Evolutionary conservation across 768 basidiomycete species (phyloP), one percentile per base, ranked within the genome.

Genomic region (Lactifluus hygrophoroides): DNA sequence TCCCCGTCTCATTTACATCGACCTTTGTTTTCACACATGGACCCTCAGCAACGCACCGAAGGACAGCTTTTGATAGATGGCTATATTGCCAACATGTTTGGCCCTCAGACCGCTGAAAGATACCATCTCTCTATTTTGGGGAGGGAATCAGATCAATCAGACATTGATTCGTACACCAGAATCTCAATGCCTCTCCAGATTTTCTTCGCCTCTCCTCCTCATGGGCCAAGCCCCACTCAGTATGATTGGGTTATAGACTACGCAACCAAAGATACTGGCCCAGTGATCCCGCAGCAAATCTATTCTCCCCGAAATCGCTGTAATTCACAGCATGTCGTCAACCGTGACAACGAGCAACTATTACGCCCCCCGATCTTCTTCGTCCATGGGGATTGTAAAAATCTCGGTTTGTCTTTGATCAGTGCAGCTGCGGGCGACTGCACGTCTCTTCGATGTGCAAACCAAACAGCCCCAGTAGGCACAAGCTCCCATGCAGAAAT

Each of bases 341-440:
- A 37, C 28, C 45, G n/a, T n/a, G n/a, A n/a, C n/a, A n/a, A 54
- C 14, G 45, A 55, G 7, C 25, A 46, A 38, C 49, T 60, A 38
- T 44, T 60, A 16, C 14, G 17, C 21, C 44, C 54, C 8, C 59
- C 59, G 5, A 51, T 60, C n/a, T 60, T 60, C 19, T 60, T 60
- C 21, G 7, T 46, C 43, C 19, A 45, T 6, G 21, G 19, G 4
- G 8, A 44, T 14, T 43, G 28, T n/a, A 5, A 0, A 45, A 8
- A 6, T 5, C 59, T 56, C 16, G 59, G 59, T 21, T 40, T 60
- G 5, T 28, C 37, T 17, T 40, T 60, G 25, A 42, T 1, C 3
- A 16, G 27, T 0, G 58, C 49, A 3, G 49, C 35, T 2, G 54
- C 5, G 1, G 54, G 54, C 8, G 0, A 51, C 14, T 38, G 43